A percentile compares a stretch with the other conserved stretches of the same genome.
phyloP scores from a whole-genome alignment of 192 early-diverging fungal species.

The Physocladia obscura region DNA sequence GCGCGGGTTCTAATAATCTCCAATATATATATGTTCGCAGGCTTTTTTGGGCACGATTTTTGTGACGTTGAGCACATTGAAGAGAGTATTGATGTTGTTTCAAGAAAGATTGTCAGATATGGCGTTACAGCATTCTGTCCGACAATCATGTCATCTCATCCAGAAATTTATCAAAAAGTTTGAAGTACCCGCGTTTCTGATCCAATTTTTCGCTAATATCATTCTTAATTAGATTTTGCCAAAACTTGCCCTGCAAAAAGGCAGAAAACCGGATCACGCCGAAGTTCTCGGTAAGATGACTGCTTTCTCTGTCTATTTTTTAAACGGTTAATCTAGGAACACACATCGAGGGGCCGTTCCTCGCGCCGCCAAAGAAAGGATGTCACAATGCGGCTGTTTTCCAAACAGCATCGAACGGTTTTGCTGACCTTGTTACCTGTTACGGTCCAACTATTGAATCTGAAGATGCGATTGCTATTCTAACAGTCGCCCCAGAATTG shows the following conservation, averaged over 20 bases:
- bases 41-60: constrained; percentile 75
- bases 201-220: constrained; percentile 38
- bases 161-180: constrained; percentile 64
- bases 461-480: constrained; percentile 55
- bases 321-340: constrained; percentile 50
- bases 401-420: constrained; percentile 59
- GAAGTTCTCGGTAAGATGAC: constrained; percentile 50
- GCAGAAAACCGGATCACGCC: constrained; percentile 61
- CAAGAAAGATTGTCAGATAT: constrained; percentile 71
- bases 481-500: constrained; percentile 79
- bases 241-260: constrained; percentile 62
- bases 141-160: constrained; percentile 72
- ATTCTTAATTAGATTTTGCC: constrained; percentile 53
- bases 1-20: neutral
- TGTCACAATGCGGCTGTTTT: constrained; percentile 70
- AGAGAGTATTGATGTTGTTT: constrained; percentile 63
- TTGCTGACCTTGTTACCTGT: constrained; percentile 63
- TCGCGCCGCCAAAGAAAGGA: constrained; percentile 69
- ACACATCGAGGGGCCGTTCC: constrained; percentile 70
- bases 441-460: constrained; percentile 68
- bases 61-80: constrained; percentile 61
- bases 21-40: neutral
- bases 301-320: neutral
- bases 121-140: constrained; percentile 82
- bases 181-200: neutral